Evolutionary conservation across 768 basidiomycete species (phyloP).

Genomic region (Podaxis sp.): DNA sequence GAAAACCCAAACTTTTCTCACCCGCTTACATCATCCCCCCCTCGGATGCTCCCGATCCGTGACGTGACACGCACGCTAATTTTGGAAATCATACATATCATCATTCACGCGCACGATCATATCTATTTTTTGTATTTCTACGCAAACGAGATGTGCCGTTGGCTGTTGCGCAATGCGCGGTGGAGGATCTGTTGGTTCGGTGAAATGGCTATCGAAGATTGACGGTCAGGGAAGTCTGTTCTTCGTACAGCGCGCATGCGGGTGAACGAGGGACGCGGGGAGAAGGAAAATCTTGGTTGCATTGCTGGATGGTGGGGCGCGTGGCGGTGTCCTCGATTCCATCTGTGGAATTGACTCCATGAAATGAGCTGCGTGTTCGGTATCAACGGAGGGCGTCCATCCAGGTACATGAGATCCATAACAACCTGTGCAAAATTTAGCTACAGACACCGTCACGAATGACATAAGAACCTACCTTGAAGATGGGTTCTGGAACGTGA

Average conservation of each 20-base stretch:
- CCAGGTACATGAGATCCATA: conserved; percentile 83
- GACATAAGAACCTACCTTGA: conserved; percentile 53
- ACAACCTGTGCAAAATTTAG: conserved; percentile 28
- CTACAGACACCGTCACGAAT: neutral
- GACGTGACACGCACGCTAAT: neutral
- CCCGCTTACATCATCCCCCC: conserved; percentile 13
- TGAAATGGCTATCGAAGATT: neutral
- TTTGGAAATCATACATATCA: neutral
- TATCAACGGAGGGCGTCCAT: conserved; percentile 36
- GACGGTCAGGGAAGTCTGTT: neutral
- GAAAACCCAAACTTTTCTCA: conserved; percentile 4
- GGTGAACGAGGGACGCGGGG: neutral
- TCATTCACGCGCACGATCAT: neutral
- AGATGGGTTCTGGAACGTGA: conserved; percentile 67
- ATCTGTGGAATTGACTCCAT: neutral
- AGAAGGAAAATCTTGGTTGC: neutral
- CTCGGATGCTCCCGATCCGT: conserved; percentile 1
- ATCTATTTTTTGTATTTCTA: neutral
- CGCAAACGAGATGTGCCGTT: neutral
- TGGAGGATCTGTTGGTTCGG: neutral
- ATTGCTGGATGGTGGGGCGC: neutral
- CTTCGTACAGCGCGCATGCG: neutral
- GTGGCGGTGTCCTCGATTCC: neutral
- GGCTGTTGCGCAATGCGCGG: neutral
- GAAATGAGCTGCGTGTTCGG: neutral